Base-by-base conservation (phyloP, 2,329 filamentous ascomycete species). In the Colletotrichum gigasporum region DNA sequence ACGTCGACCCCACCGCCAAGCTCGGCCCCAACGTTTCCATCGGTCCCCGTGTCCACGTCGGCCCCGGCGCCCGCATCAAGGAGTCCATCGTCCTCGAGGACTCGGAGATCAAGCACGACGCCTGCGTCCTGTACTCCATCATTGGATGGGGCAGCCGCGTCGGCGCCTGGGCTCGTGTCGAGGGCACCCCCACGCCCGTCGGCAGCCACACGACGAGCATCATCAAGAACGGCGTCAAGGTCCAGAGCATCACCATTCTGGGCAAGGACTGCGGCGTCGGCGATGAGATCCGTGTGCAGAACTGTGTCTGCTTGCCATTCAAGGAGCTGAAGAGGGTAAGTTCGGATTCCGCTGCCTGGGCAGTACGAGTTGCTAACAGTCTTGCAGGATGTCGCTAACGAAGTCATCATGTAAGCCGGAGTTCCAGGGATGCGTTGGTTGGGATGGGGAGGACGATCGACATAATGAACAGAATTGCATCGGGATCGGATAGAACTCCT, bases 191-290 rank as follows among this genome's bases (percentile, higher is more conserved):
- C 1, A 96, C 92, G 14, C 91, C 94, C 0, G 89, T 93, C 58
- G 90, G 87, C 54, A 97, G 91, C 82, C 95, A 98, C 82, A 92
- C 89, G 56, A 98, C 95, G 12, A 97, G 91, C 80, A 94, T 98
- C 72, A 86, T 98, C 79, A 98, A 97, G 88, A 97, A 97, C 74
- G 96, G 96, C 53, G 90, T 98, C 79, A 98, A 98, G 85, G 96
- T 99, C 53, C 96, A 98, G 85, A 97, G 93, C 78, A 96, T 98
- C 75, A 98, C 95, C 47, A 99, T 98, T 70, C 80, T 99, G 67
- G 95, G 95, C 75, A 97, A 98, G 85, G 96, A 99, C 79, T 98
- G 95, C 74, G 88, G 85, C 59, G 96, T 98, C 28, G 94, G 91
- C 4, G 96, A 99, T 72, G 96, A 98, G 80, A 90, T 98, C 10